Evolutionary conservation across 495 filamentous ascomycete genomes (phyloP), one percentile per base, ranked within the genome.

Genomic region (Filosporella fistucella): DNA sequence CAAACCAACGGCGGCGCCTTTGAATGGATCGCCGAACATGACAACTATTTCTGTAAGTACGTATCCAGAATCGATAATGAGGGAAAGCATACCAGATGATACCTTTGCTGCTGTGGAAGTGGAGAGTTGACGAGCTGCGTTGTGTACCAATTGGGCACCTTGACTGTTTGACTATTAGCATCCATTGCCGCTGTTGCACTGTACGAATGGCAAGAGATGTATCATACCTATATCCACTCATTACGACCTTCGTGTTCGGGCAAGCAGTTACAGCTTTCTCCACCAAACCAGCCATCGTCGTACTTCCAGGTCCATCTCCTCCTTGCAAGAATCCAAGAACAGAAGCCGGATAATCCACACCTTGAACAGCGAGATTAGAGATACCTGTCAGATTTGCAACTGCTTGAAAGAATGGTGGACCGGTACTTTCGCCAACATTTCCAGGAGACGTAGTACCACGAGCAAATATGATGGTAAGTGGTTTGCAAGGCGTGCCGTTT

Each of bases 171-270:
- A n/a, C n/a, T n/a, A n/a, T n/a, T n/a, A n/a, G n/a, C n/a, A n/a
- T n/a, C n/a, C n/a, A n/a, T n/a, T n/a, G n/a, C n/a, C n/a, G n/a
- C n/a, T 21, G 3, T 38, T 9, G 17, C 16, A 38, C 5, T 9
- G 23, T n/a, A n/a, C n/a, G n/a, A n/a, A n/a, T n/a, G n/a, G n/a
- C n/a, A n/a, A n/a, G n/a, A n/a, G n/a, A 38, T n/a, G n/a, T n/a
- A n/a, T 25, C 33, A 18, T 39, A 50, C 42, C 40, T 45, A 54
- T 82, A 84, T 26, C 79, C 80, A 4, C 68, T 68, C n/a, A 81
- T 57, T 12, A 80, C 76, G 48, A 83, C 66, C 60, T 79, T 76
- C 40, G 77, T 80, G 26, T 68, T 61, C 2, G 80, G 78, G 49
- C 79, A 84, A 21, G 42, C 18, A 0, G 20, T 34, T 24, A 59